These are phyloP conservation scores for Ustilago loliicola DNA, from an alignment of 1,284 basidiomycete genomes.

Conservation along the genomic window DNA sequence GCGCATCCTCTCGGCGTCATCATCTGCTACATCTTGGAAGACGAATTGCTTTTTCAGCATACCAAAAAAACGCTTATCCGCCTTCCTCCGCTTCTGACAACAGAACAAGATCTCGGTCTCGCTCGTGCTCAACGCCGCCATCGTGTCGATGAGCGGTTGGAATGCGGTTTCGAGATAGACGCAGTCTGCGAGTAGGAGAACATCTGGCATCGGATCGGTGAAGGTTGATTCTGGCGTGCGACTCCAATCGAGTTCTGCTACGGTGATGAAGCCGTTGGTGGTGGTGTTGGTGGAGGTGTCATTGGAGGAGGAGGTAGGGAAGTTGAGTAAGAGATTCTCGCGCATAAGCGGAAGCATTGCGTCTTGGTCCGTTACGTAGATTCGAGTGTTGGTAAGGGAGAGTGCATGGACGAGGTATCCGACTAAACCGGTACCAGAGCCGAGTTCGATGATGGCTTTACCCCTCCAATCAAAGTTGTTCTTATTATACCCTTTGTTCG, in stretches of 20 bases:
- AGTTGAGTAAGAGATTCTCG: conserved; percentile 59
- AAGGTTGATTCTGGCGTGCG: conserved; percentile 63
- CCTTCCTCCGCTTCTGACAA: conserved; percentile 94
- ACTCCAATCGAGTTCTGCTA: conserved; percentile 58
- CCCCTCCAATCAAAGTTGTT: conserved; percentile 46
- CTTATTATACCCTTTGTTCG: conserved; percentile 15
- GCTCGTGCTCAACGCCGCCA: conserved; percentile 76
- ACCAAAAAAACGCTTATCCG: conserved; percentile 89
- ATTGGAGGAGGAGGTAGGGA: conserved; percentile 4
- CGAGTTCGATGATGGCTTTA: conserved; percentile 80
- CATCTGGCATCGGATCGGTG: conserved; percentile 73
- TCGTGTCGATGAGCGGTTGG: conserved; percentile 84
- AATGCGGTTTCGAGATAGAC: conserved; percentile 92
- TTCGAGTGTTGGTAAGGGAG: conserved; percentile 72
- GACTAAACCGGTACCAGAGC: conserved; percentile 87
- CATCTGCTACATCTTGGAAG: conserved; percentile 78
- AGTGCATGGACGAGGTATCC: conserved; percentile 84
- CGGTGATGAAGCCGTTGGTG: not conserved
- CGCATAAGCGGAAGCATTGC: conserved; percentile 65
- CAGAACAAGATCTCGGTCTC: conserved; percentile 79
- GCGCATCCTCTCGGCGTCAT: conserved; percentile 43
- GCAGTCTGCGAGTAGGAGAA: conserved; percentile 78
- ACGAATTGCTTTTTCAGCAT: conserved; percentile 84
- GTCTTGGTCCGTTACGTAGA: conserved; percentile 89
- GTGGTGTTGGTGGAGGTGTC: not conserved